phyloP scores from a whole-genome alignment of 2,329 filamentous ascomycete genomes.

The Ophiocordyceps australis region DNA sequence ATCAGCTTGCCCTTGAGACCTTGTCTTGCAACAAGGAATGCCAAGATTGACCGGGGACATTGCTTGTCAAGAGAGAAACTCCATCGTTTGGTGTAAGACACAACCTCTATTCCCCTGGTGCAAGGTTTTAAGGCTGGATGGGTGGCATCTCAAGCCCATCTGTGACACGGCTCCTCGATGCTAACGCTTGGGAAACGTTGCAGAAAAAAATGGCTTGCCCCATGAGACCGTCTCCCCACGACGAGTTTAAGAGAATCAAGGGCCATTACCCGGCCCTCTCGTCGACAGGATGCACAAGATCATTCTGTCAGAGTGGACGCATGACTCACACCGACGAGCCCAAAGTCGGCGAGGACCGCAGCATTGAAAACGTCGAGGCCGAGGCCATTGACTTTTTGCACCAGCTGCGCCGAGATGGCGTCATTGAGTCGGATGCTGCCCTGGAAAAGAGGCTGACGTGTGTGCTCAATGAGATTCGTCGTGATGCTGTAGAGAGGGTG shows the following conservation, averaged over 20 bases:
- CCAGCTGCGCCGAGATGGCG: neutral
- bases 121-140: no score
- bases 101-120: no score
- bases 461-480: neutral
- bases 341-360: neutral
- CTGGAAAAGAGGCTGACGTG: neutral
- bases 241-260: slow-evolving; percentile 1
- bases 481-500: neutral
- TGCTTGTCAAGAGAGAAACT: no score
- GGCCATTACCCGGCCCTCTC: slow-evolving; percentile 1
- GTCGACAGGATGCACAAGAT: slow-evolving; percentile 1
- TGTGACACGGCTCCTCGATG: no score
- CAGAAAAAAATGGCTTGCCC: no score
- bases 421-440: slow-evolving; percentile 1
- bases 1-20: no score
- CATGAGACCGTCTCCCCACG: slow-evolving; percentile 1
- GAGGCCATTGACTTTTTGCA: slow-evolving; percentile 1
- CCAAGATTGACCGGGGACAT: no score
- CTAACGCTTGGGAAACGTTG: no score
- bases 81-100: no score
- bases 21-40: no score
- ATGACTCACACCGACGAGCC: slow-evolving; percentile 1
- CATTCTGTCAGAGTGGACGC: slow-evolving; percentile 1
- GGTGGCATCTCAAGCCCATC: no score
- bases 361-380: neutral